A percentile compares a stretch with the other conserved stretches of the same genome.
phyloP scores from a whole-genome alignment of 1,139 yeast species.

The Kluyveromyces sp. region DNA sequence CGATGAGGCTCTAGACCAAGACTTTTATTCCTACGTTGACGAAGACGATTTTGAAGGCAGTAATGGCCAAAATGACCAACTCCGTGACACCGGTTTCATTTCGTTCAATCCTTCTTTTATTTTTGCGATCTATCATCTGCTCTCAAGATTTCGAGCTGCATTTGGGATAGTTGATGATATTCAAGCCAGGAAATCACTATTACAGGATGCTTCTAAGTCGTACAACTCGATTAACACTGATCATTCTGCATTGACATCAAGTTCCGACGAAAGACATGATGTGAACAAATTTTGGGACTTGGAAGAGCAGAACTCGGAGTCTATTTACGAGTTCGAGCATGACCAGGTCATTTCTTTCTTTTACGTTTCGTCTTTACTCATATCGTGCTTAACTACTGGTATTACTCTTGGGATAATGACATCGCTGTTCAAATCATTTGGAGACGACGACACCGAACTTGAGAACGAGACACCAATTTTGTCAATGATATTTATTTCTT shows the following conservation, averaged over 20 bases:
- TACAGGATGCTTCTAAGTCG: neutral
- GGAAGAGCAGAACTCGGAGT: conserved; percentile 11
- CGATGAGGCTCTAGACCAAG: conserved; percentile 38
- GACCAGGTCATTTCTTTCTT: conserved; percentile 43
- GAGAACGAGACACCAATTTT: conserved; percentile 21
- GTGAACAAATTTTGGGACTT: conserved; percentile 16
- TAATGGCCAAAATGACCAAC: conserved; percentile 10
- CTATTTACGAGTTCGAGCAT: conserved; percentile 32
- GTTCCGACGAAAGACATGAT: conserved; percentile 18
- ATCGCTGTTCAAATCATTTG: conserved; percentile 31
- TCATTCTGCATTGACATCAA: conserved; percentile 8
- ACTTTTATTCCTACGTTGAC: conserved; percentile 24
- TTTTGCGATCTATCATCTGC: conserved; percentile 17
- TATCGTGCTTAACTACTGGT: conserved; percentile 42
- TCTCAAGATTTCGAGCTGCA: conserved; percentile 13
- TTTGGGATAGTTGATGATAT: conserved; percentile 2
- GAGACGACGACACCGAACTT: conserved; percentile 20
- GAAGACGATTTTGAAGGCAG: conserved; percentile 12
- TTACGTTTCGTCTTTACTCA: conserved; percentile 37
- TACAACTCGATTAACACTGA: conserved; percentile 6
- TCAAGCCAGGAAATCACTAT: neutral
- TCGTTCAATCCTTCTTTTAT: conserved; percentile 22
- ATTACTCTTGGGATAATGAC: conserved; percentile 42
- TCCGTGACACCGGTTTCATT: conserved; percentile 21
- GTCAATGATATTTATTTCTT: conserved; percentile 21